Conservation (phyloP, 306 rosid genomes). For the Prunus padus region DNA sequence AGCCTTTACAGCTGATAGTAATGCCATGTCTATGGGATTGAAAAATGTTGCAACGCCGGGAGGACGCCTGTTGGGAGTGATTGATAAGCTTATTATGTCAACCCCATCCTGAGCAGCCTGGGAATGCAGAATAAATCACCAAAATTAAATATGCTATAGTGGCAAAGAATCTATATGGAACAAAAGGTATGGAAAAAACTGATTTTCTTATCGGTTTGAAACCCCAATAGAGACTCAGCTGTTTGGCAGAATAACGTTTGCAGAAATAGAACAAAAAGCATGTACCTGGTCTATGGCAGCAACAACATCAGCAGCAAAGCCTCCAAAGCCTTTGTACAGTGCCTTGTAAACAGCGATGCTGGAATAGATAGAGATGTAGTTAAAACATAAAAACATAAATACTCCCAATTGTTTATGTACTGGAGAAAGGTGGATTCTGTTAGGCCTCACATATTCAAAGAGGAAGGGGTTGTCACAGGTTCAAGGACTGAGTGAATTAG, state of each 20-base stretch:
- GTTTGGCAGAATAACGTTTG: slow-evolving; percentile 15
- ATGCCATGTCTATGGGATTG: slow-evolving; percentile 97
- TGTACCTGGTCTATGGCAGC: slow-evolving; percentile 96
- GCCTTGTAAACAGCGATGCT: slow-evolving; percentile 97
- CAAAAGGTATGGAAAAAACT: slow-evolving; percentile 4
- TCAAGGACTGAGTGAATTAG: background rate
- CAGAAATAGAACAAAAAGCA: slow-evolving; percentile 7
- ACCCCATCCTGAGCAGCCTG: slow-evolving; percentile 99
- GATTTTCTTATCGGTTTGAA: background rate
- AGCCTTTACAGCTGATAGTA: slow-evolving; percentile 83
- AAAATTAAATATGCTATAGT: slow-evolving; percentile 3
- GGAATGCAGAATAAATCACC: slow-evolving; percentile 10
- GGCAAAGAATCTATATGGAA: background rate
- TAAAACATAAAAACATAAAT: slow-evolving; percentile 5
- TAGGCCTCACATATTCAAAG: background rate
- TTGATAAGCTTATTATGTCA: slow-evolving; percentile 84
- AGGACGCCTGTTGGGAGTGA: slow-evolving; percentile 95
- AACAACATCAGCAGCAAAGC: slow-evolving; percentile 99
- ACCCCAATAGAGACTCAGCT: background rate
- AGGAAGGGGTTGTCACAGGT: background rate
- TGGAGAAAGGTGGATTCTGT: background rate
- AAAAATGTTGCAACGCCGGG: slow-evolving; percentile 95
- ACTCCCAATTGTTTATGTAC: background rate
- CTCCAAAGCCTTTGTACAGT: slow-evolving; percentile 93
- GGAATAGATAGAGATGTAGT: slow-evolving; percentile 34